Base-by-base conservation (phyloP, 805 yeast species). In the Yamadazyma philogaea region DNA sequence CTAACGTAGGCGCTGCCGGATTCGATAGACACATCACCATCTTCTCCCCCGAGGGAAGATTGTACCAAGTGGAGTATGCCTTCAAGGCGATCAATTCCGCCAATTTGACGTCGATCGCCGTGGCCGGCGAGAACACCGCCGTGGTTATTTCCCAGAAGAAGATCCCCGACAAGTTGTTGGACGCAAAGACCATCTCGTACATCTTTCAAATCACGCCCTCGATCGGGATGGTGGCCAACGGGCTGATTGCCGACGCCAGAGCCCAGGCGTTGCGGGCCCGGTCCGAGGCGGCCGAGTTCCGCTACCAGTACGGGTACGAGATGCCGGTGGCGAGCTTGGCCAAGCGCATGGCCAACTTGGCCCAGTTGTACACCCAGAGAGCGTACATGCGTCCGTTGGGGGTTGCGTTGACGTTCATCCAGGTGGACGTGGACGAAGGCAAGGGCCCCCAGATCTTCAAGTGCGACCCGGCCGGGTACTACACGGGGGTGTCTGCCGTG, bases 371-470 rank as follows among this genome's bases (percentile, higher is more conserved):
- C 66, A 93, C 99, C 32, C 99, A 93, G 68, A 78, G 97, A 60
- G 98, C 98, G 8, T 91, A 91, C 66, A 93, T 93, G 98, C 81
- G 99, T 66, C 99, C 99, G 19, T 74, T 89, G 52, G 99, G 99
- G 30, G 96, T 91, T 46, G 87, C 96, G 21, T 75, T 89, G 59
- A 88, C 96, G 19, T 84, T 91, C 57, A 77, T 89, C 45, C 80
- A 95, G 34, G 82, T 86, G 44, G 74, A 68, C 42, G 55, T 58
- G 30, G 74, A 68, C 45, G 96, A 88, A 59, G 95, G 84, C 65
- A 64, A 71, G 41, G 99, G 98, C 1, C 96, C 99, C 20, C 80
- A 82, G 55, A 75, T 93, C 46, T 89, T 78, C 72, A 93, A 91
- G 71, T 82, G 93, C 52, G 99, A 93, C 66, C 99, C 99, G 14